Evolutionary conservation across 352 stramenopile species (phyloP), one percentile per base, ranked within the genome.

Genomic region (Phytophthora sojae): DNA sequence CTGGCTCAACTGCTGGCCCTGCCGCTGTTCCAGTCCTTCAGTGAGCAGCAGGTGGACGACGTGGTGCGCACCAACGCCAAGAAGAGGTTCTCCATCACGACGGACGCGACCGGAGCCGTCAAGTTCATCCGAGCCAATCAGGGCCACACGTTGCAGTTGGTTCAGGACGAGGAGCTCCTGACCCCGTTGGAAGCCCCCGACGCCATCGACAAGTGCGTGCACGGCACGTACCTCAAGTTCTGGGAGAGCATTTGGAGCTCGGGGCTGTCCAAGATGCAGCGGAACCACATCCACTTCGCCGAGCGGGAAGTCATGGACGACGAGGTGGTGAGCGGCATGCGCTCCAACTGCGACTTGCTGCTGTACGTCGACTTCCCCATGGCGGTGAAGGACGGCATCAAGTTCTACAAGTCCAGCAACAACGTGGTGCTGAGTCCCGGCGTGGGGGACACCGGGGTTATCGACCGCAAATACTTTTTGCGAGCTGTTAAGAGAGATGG

Each of bases 261-360:
- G 0, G 90, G 90, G 0, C 64, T 97, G 5, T 90, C 70, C 19
- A 89, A 88, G 17, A 97, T 97, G 90, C 69, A 76, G 60, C 77
- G 90, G 5, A 97, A 97, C 57, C 90, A 97, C 57, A 94, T 97
- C 25, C 90, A 97, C 65, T 93, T 96, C 63, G 83, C 89, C 12
- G 72, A 92, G 14, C 71, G 61, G 7, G 83, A 93, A 17, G 65
- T 80, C 1, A 61, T 53, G 21, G 69, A 73, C 51, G 77, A 88
- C 4, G 73, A 94, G 4, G 84, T 96, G 30, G 83, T 96, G 19
- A 96, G 89, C 47, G 89, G 89, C 62, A 93, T 97, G 77, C 79
- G 89, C 11, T 59, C 69, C 5, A 87, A 73, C 55, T 94, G 86
- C 57, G 73, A 96, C 49, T 45, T 97, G 66, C 73, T 95, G 64